Base-by-base conservation (phyloP, 2,329 filamentous ascomycete species). In the Dactylellina parvicollis region DNA sequence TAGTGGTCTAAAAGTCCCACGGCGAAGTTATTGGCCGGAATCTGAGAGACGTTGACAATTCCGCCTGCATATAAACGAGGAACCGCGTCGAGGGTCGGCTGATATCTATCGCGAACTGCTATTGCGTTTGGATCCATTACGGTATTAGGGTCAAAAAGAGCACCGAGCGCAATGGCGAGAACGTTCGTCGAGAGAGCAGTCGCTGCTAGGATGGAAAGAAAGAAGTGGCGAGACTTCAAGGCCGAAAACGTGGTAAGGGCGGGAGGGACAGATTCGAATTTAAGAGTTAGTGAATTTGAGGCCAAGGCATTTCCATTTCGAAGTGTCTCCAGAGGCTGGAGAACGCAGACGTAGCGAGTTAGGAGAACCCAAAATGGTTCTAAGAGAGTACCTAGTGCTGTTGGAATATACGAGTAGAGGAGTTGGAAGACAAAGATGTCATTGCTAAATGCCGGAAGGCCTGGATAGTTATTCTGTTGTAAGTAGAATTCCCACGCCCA, bases 301-400 rank as follows among this genome's bases (percentile, higher is more conserved):
- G 81, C 73, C 0, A 67, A 52, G 0, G 82, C 80, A 4, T 81
- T 79, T 0, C 84, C 83, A 3, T 75, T 69, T 18, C 81, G 80
- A 0, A 89, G 78, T 12, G 85, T 82, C 1, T 84, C 81, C 16
- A 87, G 84, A 0, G 87, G 87, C 28, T 87, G 84, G 0, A 89
- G 73, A 7, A 87, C 76, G 40, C 85, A 87, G 0, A 87, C 75
- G 0, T 85, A 60, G 0, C 86, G 81, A 42, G 86, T 88, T 0
- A 89, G 65, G 0, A 88, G 76, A 0, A 86, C 79, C 84, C 86
- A 87, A 0, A 85, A 81, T 0, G 87, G 86, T 34, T 89, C 87
- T 0, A 88, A 80, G 0, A 87, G 57, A 0, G 86, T 88, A 0
- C 86, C 84, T 2, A 88, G 79, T 0, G 82, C 80, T 0, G 85